Base-by-base conservation (phyloP, 192 early-diverging fungal species). In the Backusella liffmaniae region DNA sequence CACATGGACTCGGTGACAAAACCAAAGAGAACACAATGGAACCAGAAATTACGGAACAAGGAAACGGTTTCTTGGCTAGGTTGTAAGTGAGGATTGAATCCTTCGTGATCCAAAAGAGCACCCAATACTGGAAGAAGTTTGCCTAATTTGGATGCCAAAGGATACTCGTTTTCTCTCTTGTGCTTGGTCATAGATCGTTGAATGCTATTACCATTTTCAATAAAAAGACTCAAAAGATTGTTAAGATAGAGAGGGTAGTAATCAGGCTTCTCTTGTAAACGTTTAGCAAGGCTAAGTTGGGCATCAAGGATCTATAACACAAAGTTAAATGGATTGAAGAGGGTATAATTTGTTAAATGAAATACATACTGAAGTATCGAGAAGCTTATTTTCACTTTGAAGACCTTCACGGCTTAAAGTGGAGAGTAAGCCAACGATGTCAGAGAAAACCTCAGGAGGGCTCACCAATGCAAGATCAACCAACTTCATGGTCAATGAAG, bases 11-110 rank as follows among this genome's bases (percentile, higher is more conserved):
- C 89, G 10, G 90, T 86, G 37, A 92, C 84, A 68, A 95, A 91
- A 1, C 96, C 92, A 79, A 89, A 91, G 13, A 93, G 79, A 3
- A 95, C 91, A 69, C 93, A 87, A 68, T 94, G 92, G 75, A 98
- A 91, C 98, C 98, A 99, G 42, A 95, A 88, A 80, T 95, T 95
- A 62, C 97, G 88, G 85, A 96, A 96, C 32, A 93, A 74, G 36
- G 86, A 79, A 4, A 90, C 86, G 21, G 90, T 84, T 73, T 94
- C 94, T 3, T 87, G 84, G 32, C 86, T 84, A 5, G 89, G 84
- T 12, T 84, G 81, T 15, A 85, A 71, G 68, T 90, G 89, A 12
- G 85, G 85, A 21, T 86, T 80, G 76, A 92, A 93, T 49, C 86
- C 88, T 4, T 81, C 69, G 46, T 90, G 88, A 5, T 82, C 83